Conservation (phyloP, 225 moss, liverwort and hornwort species). For the Sphagnum tenellum region DNA sequence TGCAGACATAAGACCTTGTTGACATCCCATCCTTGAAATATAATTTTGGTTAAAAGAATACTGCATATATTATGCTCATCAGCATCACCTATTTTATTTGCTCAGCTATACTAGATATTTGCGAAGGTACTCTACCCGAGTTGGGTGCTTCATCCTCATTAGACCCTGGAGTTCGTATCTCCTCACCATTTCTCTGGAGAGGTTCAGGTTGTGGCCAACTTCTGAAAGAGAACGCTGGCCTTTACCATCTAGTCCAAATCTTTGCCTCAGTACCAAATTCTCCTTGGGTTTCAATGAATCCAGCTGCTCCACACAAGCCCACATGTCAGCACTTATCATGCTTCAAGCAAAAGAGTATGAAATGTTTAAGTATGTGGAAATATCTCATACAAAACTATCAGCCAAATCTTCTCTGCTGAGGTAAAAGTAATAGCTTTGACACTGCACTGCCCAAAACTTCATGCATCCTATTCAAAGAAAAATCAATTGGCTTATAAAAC, state of each 20-base stretch:
- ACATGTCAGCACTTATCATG: neutral
- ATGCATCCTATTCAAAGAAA: no score
- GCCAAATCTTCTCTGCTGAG: no score
- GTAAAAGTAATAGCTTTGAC: no score
- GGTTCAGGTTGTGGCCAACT: constrained; percentile 67
- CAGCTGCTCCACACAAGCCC: constrained; percentile 31
- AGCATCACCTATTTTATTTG: no score
- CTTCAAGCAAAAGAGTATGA: neutral
- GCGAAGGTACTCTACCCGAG: constrained; percentile 72
- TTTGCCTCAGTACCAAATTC: constrained; percentile 70
- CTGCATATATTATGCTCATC: no score
- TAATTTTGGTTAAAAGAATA: no score
- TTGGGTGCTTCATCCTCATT: constrained; percentile 73
- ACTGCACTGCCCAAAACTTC: no score
- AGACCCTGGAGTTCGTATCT: constrained; percentile 77
- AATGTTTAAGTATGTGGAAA: neutral
- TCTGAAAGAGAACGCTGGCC: constrained; percentile 81
- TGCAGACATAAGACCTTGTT: no score
- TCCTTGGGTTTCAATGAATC: constrained; percentile 83
- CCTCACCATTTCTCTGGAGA: constrained; percentile 94
- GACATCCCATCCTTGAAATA: no score
- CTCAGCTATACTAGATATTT: constrained; percentile 40
- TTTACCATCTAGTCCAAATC: constrained; percentile 81
- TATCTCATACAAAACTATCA: no score
- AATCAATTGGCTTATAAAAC: no score